Base-by-base conservation (phyloP, 129 eudicot species). In the Helichrysum umbraculigerum region DNA sequence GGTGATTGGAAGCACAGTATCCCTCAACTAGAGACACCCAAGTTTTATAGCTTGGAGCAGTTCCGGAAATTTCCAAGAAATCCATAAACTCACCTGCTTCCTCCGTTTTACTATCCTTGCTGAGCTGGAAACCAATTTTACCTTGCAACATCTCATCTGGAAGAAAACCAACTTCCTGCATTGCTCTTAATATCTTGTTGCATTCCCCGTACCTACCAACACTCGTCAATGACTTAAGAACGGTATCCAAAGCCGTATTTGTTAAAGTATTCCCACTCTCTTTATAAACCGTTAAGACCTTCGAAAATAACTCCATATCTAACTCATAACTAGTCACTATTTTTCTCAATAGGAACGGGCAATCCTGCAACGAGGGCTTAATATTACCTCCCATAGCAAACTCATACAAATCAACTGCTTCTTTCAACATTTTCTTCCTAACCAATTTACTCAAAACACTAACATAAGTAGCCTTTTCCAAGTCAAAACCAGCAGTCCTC, bases 211-310 rank as follows among this genome's bases (percentile, higher is more conserved):
- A 71, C 65, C 92, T 84, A 22, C 89, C 89, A 71, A 89, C 96
- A 76, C 98, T 93, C 5, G 85, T 88, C 73, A 93, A 81, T 58
- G 98, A 90, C 78, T 88, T 93, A 64, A 90, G 83, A 80, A 87
- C 83, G 0, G 91, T 65, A 82, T 90, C 84, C 54, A 86, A 35
- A 6, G 57, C 78, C 44, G 80, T 70, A 81, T 82, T 76, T 3
- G 82, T 80, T 72, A 90, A 51, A 8, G 41, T 76, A 61, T 84
- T 75, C 11, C 95, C 97, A 71, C 83, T 79, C 35, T 84, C 92
- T 59, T 77, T 86, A 80, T 77, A 85, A 62, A 79, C 41, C 65
- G 62, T 83, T 28, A 90, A 80, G 15, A 90, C 98, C 76, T 81
- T 86, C 1, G 81, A 42, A 54, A 90, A 83, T 85, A 90, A 80